phyloP scores from a whole-genome alignment of 2,329 filamentous ascomycete species.

The Arthrobotrys megalospora region DNA sequence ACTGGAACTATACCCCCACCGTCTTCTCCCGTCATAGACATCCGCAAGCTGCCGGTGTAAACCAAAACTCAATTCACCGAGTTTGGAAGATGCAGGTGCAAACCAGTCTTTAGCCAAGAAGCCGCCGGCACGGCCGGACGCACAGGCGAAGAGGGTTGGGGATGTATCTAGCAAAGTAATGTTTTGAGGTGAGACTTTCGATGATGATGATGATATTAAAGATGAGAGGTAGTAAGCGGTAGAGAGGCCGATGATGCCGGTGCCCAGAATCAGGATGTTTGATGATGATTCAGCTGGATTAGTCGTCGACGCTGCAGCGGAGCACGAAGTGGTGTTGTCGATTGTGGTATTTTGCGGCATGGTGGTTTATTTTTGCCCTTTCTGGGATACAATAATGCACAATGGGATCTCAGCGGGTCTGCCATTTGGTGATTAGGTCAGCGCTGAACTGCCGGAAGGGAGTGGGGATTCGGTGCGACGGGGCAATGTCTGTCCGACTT shows the following conservation, averaged over 20 bases:
- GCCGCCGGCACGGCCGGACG: slow-evolving; percentile 81
- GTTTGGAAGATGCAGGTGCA: slow-evolving; percentile 71
- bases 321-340: slow-evolving; percentile 23
- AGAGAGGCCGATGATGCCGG: slow-evolving; percentile 79
- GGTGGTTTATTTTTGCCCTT: slow-evolving; percentile 30
- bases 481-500: slow-evolving; percentile 51
- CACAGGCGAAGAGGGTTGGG: slow-evolving; percentile 77
- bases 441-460: slow-evolving; percentile 35
- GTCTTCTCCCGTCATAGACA: slow-evolving; percentile 72
- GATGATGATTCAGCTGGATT: slow-evolving; percentile 6
- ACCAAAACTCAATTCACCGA: slow-evolving; percentile 79
- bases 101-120: slow-evolving; percentile 84
- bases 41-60: slow-evolving; percentile 78
- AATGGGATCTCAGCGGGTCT: neutral
- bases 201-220: slow-evolving; percentile 64
- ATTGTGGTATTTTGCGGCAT: slow-evolving; percentile 44
- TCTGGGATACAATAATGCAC: slow-evolving; percentile 13
- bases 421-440: slow-evolving; percentile 43
- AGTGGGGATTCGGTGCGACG: slow-evolving; percentile 31
- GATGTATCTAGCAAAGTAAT: slow-evolving; percentile 75
- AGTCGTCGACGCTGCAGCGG: slow-evolving; percentile 5
- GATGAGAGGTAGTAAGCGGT: slow-evolving; percentile 80
- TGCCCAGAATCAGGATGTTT: slow-evolving; percentile 76
- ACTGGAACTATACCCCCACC: slow-evolving; percentile 73
- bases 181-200: slow-evolving; percentile 66